Evolutionary conservation across 2,329 filamentous ascomycete genomes (phyloP), one percentile per base, ranked within the genome.

Genomic region (Graphilbum sp.): DNA sequence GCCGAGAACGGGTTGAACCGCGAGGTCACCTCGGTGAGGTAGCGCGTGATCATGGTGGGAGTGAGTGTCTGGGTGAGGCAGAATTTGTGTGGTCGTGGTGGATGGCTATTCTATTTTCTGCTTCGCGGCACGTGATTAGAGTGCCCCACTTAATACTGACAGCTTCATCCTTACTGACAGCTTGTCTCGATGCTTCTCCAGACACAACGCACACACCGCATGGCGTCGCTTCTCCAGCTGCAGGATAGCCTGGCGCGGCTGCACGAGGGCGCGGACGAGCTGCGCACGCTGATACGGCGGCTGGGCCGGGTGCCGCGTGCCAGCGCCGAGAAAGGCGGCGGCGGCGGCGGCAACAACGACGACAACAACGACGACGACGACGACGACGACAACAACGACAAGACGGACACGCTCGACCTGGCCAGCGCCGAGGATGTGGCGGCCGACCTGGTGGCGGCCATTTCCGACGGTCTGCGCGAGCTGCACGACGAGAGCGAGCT

Each of bases 1-100:
- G 70, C 61, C 21, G 76, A 80, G 71, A 96, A 96, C 30, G 90
- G 88, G 61, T 93, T 94, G 75, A 96, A 95, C 56, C 75, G 75
- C 47, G 85, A 79, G 51, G 71, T 75, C 51, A 96, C 76, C 56
- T 85, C 75, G 56, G 86, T 88, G 57, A 92, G 72, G 64, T 84
- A 90, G 55, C 78, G 76, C 42, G 82, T 88, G 44, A 90, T 83
- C 84, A 90, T 90, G 37, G 56, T 66, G 54, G n/a, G n/a, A n/a
- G n/a, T n/a, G n/a, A n/a, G n/a, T n/a, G n/a, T n/a, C n/a, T n/a
- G n/a, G n/a, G n/a, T n/a, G n/a, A n/a, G n/a, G n/a, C n/a, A n/a
- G n/a, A n/a, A 25, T 25, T 7, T 25, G 7, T 7, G 23, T 25
- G 12, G 7, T 25, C 7, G 23, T 25, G 7, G 23, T 12, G 12